Evolutionary conservation across 768 basidiomycete genomes (phyloP), one percentile per base, ranked within the genome.

Genomic region (Tylopilus rubrobrunneus): DNA sequence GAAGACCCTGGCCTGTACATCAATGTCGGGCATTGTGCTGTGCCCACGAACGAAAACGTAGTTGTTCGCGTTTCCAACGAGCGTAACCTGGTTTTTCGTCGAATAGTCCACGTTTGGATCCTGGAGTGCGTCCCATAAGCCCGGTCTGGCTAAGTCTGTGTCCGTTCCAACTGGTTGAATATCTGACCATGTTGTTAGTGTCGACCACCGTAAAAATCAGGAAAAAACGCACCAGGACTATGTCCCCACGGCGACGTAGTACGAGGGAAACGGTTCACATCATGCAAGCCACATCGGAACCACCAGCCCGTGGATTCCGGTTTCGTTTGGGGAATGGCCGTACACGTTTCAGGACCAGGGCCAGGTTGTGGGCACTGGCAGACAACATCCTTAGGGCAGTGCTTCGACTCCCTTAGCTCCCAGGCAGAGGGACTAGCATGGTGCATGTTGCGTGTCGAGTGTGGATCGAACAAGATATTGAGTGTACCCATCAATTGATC

Each of bases 291-390:
- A 37, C 3, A 2, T 28, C 56, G 31, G 44, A 49, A 55, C 56
- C 56, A 57, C 56, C 56, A 57, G 2, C 56, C 56, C 3, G 56
- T 57, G 14, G 53, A 52, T 21, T 51, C 49, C 17, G 56, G 56
- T 21, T 25, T 57, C 33, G 56, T 57, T 15, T 33, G 14, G 9
- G 56, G 53, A 7, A 57, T 55, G 7, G 53, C 39, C 7, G 27
- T 44, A 10, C 31, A 49, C 1, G 46, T 7, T 10, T 49, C 28
- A 2, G 25, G 37, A 3, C 15, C 36, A 17, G 36, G 36, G 17
- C 36, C 36, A 37, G 36, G 36, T 37, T n/a, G 34, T 15, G 28
- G 14, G 2, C 40, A 14, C 8, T 31, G 25, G n/a, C 51, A 52
- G 6, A 1, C 19, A 27, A 40, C 23, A 5, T 28, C 14, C 19